phyloP scores from a whole-genome alignment of 2,329 filamentous ascomycete species.

The Aspergillus ochraceus region DNA sequence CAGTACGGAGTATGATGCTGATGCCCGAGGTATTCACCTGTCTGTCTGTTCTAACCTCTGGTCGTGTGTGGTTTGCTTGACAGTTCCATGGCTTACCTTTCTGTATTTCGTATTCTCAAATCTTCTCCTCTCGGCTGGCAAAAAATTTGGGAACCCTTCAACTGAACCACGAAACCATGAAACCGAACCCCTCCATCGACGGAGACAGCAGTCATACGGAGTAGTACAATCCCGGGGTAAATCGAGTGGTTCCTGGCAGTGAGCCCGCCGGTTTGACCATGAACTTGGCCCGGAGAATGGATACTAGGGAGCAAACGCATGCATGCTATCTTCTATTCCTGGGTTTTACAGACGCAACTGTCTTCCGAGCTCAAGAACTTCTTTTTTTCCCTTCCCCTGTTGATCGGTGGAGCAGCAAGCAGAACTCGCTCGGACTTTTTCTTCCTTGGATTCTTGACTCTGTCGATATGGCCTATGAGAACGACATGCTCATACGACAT shows the following conservation, averaged over 20 bases:
- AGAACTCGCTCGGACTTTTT: neutral
- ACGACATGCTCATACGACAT: neutral
- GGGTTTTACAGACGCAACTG: neutral
- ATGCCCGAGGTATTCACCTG: neutral
- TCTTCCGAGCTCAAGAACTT: neutral
- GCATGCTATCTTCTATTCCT: neutral
- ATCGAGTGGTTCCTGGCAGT: neutral
- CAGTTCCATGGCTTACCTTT: neutral
- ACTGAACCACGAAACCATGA: neutral
- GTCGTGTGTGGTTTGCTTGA: neutral
- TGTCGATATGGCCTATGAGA: neutral
- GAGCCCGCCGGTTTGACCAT: neutral
- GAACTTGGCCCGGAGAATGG: neutral
- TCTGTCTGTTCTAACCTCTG: neutral
- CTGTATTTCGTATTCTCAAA: neutral
- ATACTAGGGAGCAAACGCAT: neutral
- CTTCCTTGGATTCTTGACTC: neutral
- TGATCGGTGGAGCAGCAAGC: conserved; percentile 20
- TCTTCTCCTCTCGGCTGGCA: neutral
- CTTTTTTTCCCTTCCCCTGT: conserved; percentile 14
- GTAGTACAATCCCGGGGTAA: neutral
- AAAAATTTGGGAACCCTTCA: neutral
- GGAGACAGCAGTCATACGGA: neutral
- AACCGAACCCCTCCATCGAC: neutral
- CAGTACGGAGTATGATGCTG: neutral